These are phyloP conservation scores for Polyporus arcularius DNA, from an alignment of 768 basidiomycete species.

Conservation along the genomic window DNA sequence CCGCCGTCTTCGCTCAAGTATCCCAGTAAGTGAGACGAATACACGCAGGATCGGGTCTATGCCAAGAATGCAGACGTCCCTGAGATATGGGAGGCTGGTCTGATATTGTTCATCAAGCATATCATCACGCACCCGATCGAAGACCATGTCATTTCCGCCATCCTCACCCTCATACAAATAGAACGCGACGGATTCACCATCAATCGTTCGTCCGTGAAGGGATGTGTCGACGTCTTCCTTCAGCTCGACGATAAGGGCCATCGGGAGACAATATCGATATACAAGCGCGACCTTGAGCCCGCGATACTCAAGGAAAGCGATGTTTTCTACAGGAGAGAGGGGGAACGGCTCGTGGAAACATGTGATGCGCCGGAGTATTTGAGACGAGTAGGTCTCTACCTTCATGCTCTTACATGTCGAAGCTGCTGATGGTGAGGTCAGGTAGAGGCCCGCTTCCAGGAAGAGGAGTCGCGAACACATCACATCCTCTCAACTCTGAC, in stretches of 20 bases:
- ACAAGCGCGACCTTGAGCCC: conserved; percentile 84
- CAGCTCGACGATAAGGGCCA: conserved; percentile 57
- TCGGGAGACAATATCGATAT: conserved; percentile 54
- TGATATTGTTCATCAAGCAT: conserved; percentile 78
- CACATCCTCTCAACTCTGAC: conserved; percentile 86
- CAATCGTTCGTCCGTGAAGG: conserved; percentile 88
- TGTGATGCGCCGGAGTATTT: conserved; percentile 87
- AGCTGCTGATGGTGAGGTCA: conserved; percentile 35
- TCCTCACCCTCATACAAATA: conserved; percentile 83
- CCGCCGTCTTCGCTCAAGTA: not conserved
- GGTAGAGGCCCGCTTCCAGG: conserved; percentile 79
- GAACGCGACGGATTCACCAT: conserved; percentile 92
- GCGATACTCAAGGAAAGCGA: conserved; percentile 76
- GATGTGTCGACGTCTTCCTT: conserved; percentile 83
- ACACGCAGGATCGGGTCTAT: conserved; percentile 83
- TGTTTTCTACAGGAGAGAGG: conserved; percentile 79
- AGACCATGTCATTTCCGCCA: conserved; percentile 76
- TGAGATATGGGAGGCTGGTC: conserved; percentile 78
- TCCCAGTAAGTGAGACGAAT: not conserved
- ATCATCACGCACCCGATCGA: conserved; percentile 84
- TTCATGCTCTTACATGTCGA: not conserved
- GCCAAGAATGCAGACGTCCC: conserved; percentile 74
- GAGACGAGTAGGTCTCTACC: conserved; percentile 54
- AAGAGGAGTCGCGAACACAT: conserved; percentile 81
- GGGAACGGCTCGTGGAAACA: conserved; percentile 62